Conservation (phyloP, 495 filamentous ascomycete species). For the Penicillium bovifimosum region DNA sequence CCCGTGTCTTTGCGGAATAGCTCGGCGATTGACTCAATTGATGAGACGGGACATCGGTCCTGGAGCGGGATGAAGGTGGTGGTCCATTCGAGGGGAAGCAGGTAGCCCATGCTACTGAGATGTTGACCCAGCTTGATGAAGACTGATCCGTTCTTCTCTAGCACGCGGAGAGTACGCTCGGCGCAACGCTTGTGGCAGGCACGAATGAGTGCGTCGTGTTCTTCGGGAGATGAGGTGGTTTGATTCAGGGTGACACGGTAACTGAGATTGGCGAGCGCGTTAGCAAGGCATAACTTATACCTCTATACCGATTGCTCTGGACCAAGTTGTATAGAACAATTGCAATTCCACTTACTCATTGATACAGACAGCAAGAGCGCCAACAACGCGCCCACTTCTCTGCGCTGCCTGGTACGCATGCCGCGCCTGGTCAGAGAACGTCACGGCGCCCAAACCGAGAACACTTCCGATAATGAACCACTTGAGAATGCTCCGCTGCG, state of each 20-base stretch:
- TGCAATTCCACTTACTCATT: constrained; percentile 65
- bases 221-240: constrained; percentile 51
- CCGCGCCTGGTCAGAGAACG: constrained; percentile 66
- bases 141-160: constrained; percentile 94
- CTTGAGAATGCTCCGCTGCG: constrained; percentile 32
- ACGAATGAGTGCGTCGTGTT: constrained; percentile 61
- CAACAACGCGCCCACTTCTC: constrained; percentile 74
- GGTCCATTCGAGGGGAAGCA: constrained; percentile 92
- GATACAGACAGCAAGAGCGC: constrained; percentile 71
- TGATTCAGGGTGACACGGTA: constrained; percentile 77
- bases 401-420: constrained; percentile 67
- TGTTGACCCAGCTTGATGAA: constrained; percentile 99
- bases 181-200: constrained; percentile 93
- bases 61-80: constrained; percentile 93
- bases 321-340: too few species aligned
- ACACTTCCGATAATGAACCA: constrained; percentile 49
- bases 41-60: constrained; percentile 91
- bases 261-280: constrained; percentile 37
- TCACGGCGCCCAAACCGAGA: constrained; percentile 52
- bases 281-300: neutral
- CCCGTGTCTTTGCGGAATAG: constrained; percentile 87
- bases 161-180: constrained; percentile 71
- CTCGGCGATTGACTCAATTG: constrained; percentile 76
- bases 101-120: constrained; percentile 92
- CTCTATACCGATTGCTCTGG: too few species aligned